Percentiles rank a stretch among this genome's conserved stretches.
Conservation (phyloP, 2,329 filamentous ascomycete genomes). For the Fusarium protoensiforme region DNA sequence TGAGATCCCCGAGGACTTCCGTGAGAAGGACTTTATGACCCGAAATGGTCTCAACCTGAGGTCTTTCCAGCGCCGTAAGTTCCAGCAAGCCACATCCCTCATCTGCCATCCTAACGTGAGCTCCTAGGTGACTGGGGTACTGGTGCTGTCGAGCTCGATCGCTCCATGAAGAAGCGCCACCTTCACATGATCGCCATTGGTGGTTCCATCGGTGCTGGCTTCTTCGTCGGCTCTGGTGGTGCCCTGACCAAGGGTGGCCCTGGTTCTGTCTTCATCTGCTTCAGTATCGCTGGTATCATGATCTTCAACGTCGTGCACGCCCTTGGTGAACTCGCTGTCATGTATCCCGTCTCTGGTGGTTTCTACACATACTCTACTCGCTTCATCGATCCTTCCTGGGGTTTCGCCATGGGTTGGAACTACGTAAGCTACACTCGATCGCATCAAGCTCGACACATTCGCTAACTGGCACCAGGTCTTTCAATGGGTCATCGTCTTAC, state of each 20-base stretch:
- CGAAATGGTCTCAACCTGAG: constrained; percentile 42
- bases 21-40: constrained; percentile 43
- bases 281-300: constrained; percentile 68
- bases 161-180: constrained; percentile 66
- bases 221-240: constrained; percentile 69
- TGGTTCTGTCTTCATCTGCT: constrained; percentile 59
- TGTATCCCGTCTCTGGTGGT: constrained; percentile 71
- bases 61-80: constrained; percentile 39
- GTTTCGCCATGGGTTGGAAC: constrained; percentile 63
- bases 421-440: constrained; percentile 30
- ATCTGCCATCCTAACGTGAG: constrained; percentile 13
- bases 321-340: constrained; percentile 69
- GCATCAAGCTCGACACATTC: neutral
- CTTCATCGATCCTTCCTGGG: constrained; percentile 71
- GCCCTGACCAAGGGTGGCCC: constrained; percentile 64
- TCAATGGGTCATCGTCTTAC: constrained; percentile 62
- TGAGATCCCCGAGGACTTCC: constrained; percentile 33
- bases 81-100: neutral
- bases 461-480: constrained; percentile 47
- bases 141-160: constrained; percentile 51
- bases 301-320: constrained; percentile 71
- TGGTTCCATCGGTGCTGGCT: constrained; percentile 71
- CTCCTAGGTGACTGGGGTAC: constrained; percentile 39
- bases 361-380: constrained; percentile 72
- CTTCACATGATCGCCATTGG: constrained; percentile 73